A percentile compares a stretch with the other conserved stretches of the same genome.
phyloP scores from a whole-genome alignment of 768 basidiomycete genomes.

The Podaxis sp. region DNA sequence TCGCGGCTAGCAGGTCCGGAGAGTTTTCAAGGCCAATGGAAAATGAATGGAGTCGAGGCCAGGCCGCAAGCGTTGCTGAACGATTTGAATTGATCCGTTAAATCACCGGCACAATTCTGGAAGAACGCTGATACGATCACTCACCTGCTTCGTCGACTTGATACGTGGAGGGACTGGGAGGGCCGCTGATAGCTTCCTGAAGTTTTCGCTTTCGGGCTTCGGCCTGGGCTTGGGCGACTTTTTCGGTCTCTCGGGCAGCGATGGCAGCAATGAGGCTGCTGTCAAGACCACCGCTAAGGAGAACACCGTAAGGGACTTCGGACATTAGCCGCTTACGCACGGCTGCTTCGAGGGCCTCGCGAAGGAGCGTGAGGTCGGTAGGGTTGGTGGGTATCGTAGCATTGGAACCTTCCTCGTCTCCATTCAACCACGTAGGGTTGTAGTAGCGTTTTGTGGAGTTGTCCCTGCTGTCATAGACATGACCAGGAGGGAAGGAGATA shows the following conservation, averaged over 20 bases:
- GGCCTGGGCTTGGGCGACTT: slow-evolving; percentile 76
- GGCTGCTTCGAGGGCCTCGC: slow-evolving; percentile 85
- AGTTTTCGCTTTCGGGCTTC: slow-evolving; percentile 66
- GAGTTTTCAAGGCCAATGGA: slow-evolving; percentile 94
- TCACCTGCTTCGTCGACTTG: slow-evolving; percentile 56
- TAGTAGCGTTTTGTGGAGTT: slow-evolving; percentile 81
- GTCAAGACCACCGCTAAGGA: slow-evolving; percentile 93
- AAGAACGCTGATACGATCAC: slow-evolving; percentile 15
- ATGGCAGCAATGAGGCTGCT: slow-evolving; percentile 95
- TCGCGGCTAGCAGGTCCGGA: slow-evolving; percentile 91
- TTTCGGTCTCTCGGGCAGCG: slow-evolving; percentile 93
- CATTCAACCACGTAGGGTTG: slow-evolving; percentile 85
- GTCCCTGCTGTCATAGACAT: slow-evolving; percentile 88
- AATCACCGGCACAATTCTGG: slow-evolving; percentile 12
- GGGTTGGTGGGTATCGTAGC: slow-evolving; percentile 56
- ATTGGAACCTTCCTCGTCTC: slow-evolving; percentile 59
- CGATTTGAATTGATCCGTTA: slow-evolving; percentile 8
- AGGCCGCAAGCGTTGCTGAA: slow-evolving; percentile 73
- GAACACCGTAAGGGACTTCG: slow-evolving; percentile 97
- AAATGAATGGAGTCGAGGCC: slow-evolving; percentile 98
- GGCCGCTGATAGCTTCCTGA: slow-evolving; percentile 53
- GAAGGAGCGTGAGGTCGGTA: slow-evolving; percentile 66
- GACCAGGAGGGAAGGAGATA: slow-evolving; percentile 95
- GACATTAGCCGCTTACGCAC: slow-evolving; percentile 96
- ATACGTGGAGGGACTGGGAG: slow-evolving; percentile 48